These are phyloP conservation scores for Metschnikowia henanensis DNA, from an alignment of 805 yeast species.

Conservation along the genomic window DNA sequence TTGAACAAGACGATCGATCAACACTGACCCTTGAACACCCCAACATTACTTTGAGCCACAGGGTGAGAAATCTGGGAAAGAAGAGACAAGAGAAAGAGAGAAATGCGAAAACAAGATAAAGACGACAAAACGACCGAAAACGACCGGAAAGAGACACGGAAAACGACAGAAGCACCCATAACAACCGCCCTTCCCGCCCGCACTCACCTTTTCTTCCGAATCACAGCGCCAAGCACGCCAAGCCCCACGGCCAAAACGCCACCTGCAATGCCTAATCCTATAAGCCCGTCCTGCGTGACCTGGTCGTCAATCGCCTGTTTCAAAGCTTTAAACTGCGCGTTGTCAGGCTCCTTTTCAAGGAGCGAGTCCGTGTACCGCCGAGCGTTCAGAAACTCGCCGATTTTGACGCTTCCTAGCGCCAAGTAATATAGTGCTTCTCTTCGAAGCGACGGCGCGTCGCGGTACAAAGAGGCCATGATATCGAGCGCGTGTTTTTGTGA, in stretches of 20 bases:
- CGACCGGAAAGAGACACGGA: too few relatives aligned
- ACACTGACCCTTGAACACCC: too few relatives aligned
- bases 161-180: too few relatives aligned
- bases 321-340: conserved; percentile 71
- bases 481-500: conserved; percentile 81
- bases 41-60: too few relatives aligned
- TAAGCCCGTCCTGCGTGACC: conserved; percentile 81
- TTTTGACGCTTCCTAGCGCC: conserved; percentile 82
- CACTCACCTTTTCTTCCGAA: conserved; percentile 31
- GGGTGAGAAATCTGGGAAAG: too few relatives aligned
- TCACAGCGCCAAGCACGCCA: conserved; percentile 49
- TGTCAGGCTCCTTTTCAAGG: conserved; percentile 78
- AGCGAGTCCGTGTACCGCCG: conserved; percentile 81
- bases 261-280: conserved; percentile 85
- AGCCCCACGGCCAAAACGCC: conserved; percentile 86
- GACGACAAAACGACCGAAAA: too few relatives aligned
- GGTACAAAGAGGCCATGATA: conserved; percentile 66
- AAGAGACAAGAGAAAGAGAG: too few relatives aligned
- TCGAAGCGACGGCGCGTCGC: conserved; percentile 78
- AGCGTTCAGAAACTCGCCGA: conserved; percentile 85
- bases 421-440: conserved; percentile 89
- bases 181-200: background rate
- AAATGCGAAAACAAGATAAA: too few relatives aligned
- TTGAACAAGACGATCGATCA: too few relatives aligned
- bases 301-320: conserved; percentile 79